Evolutionary conservation across 148 eudicot genomes (phyloP), one percentile per base, ranked within the genome.

Genomic region (Chenopodium album): DNA sequence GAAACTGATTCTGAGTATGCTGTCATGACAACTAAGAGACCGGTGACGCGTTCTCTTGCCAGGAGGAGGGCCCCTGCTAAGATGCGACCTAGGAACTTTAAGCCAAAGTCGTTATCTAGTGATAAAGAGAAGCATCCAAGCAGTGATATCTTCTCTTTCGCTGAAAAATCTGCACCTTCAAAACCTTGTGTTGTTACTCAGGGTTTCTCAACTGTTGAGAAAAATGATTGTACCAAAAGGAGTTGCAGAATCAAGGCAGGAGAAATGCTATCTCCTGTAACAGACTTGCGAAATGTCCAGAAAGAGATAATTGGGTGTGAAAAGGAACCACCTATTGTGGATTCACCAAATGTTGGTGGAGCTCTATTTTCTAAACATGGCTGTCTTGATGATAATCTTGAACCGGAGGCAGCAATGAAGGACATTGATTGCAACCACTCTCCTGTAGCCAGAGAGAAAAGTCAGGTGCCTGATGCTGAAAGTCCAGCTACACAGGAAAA

Each of bases 1-100:
- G 97, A 96, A 86, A 88, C 88, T 85, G 95, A 90, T 88, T 89
- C 99, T 20, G 92, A 92, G 79, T 83, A 81, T 79, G 89, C 82
- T 64, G 86, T 73, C 71, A 68, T 72, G 70, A 66, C 84, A 56
- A 60, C 81, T 14, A 90, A 59, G 85, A 87, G 88, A 84, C 94
- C 91, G 37, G 77, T 90, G 77, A 91, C 94, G 78, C 89, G 89
- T 79, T 91, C 92, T 79, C 84, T 71, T 86, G 64, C 89, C 73
- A 79, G 85, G 71, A 89, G 82, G 79, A 90, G 80, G 86, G 86
- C 86, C 79, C 80, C 88, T 79, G 73, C 87, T 84, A 85, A 62
- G 79, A 78, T 67, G 37, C 82, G 46, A 31, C 65, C 76, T 54
- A 79, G 62, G 59, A 84, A 83, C 60, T 63, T 54, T 62, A 89